phyloP scores from a whole-genome alignment of 192 early-diverging fungal genomes.

The Chytriomyces sp. region DNA sequence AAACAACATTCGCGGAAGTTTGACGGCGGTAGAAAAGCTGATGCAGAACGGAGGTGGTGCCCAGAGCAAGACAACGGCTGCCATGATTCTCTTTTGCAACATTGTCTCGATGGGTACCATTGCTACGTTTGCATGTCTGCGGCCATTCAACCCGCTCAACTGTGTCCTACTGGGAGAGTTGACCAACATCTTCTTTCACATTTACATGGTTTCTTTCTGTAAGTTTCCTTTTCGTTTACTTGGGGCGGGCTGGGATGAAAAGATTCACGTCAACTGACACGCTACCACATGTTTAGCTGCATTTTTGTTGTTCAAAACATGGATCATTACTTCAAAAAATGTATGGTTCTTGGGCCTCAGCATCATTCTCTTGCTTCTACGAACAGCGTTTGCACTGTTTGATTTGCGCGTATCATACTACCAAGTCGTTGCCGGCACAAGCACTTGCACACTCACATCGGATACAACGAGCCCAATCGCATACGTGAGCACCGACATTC shows the following conservation, averaged over 20 bases:
- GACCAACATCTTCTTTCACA: background rate
- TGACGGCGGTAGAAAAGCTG: background rate
- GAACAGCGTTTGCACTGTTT: background rate
- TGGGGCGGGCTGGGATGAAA: too few species aligned
- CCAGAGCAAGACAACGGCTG: background rate
- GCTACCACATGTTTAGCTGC: background rate
- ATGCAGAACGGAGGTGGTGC: background rate
- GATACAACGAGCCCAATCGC: background rate
- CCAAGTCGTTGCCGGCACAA: too few species aligned
- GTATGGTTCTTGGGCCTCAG: background rate
- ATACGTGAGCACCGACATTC: slow-evolving; percentile 7
- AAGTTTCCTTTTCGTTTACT: slow-evolving; percentile 1
- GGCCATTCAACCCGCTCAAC: background rate
- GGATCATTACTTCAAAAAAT: slow-evolving; percentile 2
- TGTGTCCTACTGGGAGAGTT: background rate
- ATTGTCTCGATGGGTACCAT: background rate
- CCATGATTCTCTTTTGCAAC: slow-evolving; percentile 8
- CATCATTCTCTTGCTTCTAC: background rate
- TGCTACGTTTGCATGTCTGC: background rate
- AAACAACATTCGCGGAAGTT: background rate
- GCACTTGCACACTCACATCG: background rate
- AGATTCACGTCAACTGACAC: too few species aligned
- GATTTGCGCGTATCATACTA: background rate
- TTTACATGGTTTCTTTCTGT: slow-evolving; percentile 5
- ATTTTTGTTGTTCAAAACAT: slow-evolving; percentile 5